Conservation (phyloP, 2,329 filamentous ascomycete species). For the Parastagonospora avenae region DNA sequence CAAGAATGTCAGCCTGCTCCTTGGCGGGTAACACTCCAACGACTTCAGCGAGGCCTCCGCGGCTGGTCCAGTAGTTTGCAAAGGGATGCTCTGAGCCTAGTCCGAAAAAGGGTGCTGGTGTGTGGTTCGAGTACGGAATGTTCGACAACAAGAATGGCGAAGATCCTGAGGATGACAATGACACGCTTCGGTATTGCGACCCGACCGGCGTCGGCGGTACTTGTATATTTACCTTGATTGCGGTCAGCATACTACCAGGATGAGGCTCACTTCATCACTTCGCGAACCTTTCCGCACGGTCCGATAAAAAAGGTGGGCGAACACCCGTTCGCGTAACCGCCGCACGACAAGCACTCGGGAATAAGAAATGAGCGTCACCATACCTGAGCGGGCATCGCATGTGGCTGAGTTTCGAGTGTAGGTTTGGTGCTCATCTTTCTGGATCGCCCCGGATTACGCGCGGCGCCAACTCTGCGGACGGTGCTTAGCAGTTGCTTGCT, state of each 20-base stretch:
- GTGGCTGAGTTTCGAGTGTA: constrained; percentile 29
- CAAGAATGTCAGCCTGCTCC: constrained; percentile 73
- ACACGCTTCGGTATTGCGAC: constrained; percentile 38
- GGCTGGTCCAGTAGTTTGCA: constrained; percentile 83
- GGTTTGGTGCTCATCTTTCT: constrained; percentile 39
- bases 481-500: constrained; percentile 32
- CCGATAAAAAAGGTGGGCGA: constrained; percentile 6
- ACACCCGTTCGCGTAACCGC: constrained; percentile 16
- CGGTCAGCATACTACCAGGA: constrained; percentile 16
- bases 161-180: constrained; percentile 47
- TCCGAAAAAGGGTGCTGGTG: constrained; percentile 79
- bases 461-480: constrained; percentile 28
- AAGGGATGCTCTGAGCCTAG: constrained; percentile 79
- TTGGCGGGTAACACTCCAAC: constrained; percentile 77
- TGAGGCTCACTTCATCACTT: constrained; percentile 1
- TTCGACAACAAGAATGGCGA: constrained; percentile 69
- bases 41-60: constrained; percentile 75
- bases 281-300: constrained; percentile 3
- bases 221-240: constrained; percentile 21
- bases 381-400: constrained; percentile 36
- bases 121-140: constrained; percentile 72
- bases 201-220: constrained; percentile 36
- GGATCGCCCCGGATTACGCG: constrained; percentile 29
- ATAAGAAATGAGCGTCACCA: constrained; percentile 16
- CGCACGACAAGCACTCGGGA: constrained; percentile 16